Conservation (phyloP, 495 filamentous ascomycete genomes). For the Talaromyces stipitatus region DNA sequence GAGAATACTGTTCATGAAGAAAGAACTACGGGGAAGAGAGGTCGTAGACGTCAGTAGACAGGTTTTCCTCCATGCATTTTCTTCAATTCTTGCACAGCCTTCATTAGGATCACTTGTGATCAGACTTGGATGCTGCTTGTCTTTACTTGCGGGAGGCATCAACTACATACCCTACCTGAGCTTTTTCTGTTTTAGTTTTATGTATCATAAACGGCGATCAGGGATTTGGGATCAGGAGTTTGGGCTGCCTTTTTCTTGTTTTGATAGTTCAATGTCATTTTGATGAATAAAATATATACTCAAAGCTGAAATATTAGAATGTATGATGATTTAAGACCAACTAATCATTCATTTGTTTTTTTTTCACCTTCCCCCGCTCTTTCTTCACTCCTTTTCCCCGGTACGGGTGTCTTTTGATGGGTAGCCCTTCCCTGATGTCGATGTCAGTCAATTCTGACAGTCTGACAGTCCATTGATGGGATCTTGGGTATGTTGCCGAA, state of each 20-base stretch:
- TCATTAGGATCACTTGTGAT: neutral
- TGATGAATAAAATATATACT: neutral
- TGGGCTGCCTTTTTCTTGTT: neutral
- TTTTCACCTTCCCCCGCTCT: neutral
- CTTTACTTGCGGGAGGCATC: neutral
- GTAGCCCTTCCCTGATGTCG: neutral
- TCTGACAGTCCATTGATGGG: neutral
- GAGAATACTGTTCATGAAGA: conserved; percentile 57
- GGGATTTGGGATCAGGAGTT: neutral
- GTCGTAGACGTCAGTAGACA: conserved; percentile 28
- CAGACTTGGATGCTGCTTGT: neutral
- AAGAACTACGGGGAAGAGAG: conserved; percentile 66
- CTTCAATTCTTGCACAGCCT: neutral
- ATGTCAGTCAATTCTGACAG: neutral
- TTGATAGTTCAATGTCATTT: neutral
- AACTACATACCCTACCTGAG: neutral
- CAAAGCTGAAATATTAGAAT: neutral
- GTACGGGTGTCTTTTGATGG: neutral
- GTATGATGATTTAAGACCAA: neutral
- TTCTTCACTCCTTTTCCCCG: neutral
- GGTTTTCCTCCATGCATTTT: neutral
- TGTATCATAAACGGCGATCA: neutral
- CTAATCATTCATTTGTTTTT: neutral
- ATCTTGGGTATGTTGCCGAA: neutral
- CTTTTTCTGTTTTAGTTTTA: neutral